phyloP scores from a whole-genome alignment of 768 basidiomycete species.

The Boletellus emodensis region DNA sequence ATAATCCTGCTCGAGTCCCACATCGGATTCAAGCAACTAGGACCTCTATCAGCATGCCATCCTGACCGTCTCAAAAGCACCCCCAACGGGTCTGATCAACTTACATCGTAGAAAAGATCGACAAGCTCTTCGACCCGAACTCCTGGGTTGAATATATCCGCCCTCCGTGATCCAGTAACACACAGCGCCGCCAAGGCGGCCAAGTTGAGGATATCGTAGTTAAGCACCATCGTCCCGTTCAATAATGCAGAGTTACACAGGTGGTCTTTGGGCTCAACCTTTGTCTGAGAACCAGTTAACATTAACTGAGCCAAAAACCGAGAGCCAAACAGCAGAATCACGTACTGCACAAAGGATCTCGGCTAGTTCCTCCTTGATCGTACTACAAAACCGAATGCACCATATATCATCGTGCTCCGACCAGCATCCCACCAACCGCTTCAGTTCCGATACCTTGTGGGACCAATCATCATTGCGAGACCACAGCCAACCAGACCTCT shows the following conservation, averaged over 20 bases:
- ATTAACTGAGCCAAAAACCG: conserved; percentile 5
- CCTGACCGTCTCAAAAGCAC: neutral
- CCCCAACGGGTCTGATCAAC: neutral
- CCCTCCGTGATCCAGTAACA: conserved; percentile 5
- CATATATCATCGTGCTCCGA: neutral
- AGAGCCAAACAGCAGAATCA: neutral
- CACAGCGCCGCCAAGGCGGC: conserved; percentile 12
- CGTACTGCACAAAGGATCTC: conserved; percentile 17
- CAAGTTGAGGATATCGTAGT: conserved; percentile 19
- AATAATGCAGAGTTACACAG: conserved; percentile 25
- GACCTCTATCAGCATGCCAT: conserved; percentile 1
- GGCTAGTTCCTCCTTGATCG: conserved; percentile 11
- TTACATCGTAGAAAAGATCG: conserved; percentile 25
- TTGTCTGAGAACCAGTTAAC: conserved; percentile 9
- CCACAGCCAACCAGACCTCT: conserved; percentile 12
- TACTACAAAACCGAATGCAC: conserved; percentile 14
- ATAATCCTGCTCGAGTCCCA: conserved; percentile 16
- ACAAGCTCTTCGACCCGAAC: conserved; percentile 7
- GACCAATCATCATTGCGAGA: conserved; percentile 8
- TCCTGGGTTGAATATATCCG: conserved; percentile 2
- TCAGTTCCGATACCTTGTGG: conserved; percentile 2
- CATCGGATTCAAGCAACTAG: conserved; percentile 21
- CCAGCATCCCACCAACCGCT: conserved; percentile 10
- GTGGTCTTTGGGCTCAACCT: conserved; percentile 8
- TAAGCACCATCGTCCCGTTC: conserved; percentile 10